phyloP scores from a whole-genome alignment of 371 early-diverging fungal genomes.

The Basidiobolus heterosporus region DNA sequence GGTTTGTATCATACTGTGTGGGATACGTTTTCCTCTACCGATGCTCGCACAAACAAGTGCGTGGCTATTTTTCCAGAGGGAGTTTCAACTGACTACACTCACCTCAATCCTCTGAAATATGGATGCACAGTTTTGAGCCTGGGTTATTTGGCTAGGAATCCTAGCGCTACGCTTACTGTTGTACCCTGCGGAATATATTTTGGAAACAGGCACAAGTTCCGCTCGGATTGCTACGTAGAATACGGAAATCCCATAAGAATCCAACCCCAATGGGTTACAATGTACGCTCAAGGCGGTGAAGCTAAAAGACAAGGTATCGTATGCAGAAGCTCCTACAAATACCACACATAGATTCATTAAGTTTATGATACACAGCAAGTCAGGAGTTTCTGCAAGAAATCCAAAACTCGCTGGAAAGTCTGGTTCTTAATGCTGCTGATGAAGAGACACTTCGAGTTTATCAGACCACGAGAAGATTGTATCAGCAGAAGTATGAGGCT shows the following conservation, averaged over 20 bases:
- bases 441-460: slow-evolving; percentile 3
- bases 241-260: slow-evolving; percentile 13
- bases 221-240: slow-evolving; percentile 17
- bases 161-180: slow-evolving; percentile 12
- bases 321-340: too few species aligned
- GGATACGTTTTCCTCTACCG: slow-evolving; percentile 13
- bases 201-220: slow-evolving; percentile 21
- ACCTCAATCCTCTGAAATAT: slow-evolving; percentile 17
- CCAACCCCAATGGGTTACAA: slow-evolving; percentile 10
- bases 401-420: slow-evolving; percentile 1
- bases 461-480: slow-evolving; percentile 3
- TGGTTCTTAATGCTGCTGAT: slow-evolving; percentile 6
- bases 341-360: too few species aligned
- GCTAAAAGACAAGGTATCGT: slow-evolving; percentile 14
- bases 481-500: slow-evolving; percentile 1
- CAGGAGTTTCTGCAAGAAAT: slow-evolving; percentile 6
- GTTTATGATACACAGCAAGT: background rate
- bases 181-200: slow-evolving; percentile 20
- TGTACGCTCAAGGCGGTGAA: slow-evolving; percentile 16
- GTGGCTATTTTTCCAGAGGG: slow-evolving; percentile 21
- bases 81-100: slow-evolving; percentile 17
- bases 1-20: slow-evolving; percentile 17
- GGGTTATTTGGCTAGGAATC: slow-evolving; percentile 16
- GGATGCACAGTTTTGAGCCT: slow-evolving; percentile 21
- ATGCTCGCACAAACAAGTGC: slow-evolving; percentile 3